A percentile compares a stretch with the other conserved stretches of the same genome.
phyloP scores from a whole-genome alignment of 768 basidiomycete genomes.

The Cystobasidium onofrii region DNA sequence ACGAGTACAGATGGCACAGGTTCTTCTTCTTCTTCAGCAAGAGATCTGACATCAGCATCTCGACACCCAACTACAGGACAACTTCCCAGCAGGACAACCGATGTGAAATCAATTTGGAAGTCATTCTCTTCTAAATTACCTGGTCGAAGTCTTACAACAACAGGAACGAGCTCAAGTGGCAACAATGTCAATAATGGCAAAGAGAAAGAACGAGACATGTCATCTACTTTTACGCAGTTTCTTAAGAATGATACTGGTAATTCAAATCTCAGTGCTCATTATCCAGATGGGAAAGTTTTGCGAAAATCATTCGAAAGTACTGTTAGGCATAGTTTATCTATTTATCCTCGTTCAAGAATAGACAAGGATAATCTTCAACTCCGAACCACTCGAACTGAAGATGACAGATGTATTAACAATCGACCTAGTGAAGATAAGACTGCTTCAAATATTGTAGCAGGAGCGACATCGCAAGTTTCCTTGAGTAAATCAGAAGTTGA shows the following conservation, averaged over 20 bases:
- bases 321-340: constrained; percentile 18
- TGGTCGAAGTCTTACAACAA: not conserved
- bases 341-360: not conserved
- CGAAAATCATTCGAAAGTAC: not conserved
- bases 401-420: too few relatives aligned
- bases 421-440: too few relatives aligned
- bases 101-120: constrained; percentile 22
- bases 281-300: too few relatives aligned
- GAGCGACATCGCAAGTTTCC: too few relatives aligned
- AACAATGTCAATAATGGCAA: not conserved
- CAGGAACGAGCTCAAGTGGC: not conserved
- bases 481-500: not conserved
- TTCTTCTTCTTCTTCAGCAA: not conserved
- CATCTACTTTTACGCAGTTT: too few relatives aligned
- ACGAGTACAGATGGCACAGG: not conserved
- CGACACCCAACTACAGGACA: not conserved
- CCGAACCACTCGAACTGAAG: too few relatives aligned
- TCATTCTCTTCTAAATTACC: not conserved
- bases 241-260: not conserved
- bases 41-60: not conserved
- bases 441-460: too few relatives aligned
- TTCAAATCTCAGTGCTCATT: too few relatives aligned
- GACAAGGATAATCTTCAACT: not conserved
- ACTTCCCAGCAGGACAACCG: not conserved
- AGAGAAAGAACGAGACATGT: not conserved